phyloP scores from a whole-genome alignment of 2,329 filamentous ascomycete genomes.

The Paraconiothyrium sp. region DNA sequence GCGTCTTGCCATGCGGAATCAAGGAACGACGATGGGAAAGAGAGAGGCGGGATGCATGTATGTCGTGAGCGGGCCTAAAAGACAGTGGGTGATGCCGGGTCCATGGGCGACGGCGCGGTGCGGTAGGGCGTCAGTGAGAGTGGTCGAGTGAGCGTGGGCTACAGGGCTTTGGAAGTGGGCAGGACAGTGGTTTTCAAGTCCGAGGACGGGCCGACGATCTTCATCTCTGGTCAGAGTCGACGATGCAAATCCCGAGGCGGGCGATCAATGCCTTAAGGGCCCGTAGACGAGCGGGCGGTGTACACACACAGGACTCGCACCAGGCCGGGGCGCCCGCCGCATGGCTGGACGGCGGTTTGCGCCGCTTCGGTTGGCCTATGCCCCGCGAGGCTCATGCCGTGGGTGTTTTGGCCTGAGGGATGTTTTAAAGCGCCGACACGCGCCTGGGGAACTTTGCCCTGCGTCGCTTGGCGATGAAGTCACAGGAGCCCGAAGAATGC shows the following conservation, averaged over 20 bases:
- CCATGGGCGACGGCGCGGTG: constrained; percentile 20
- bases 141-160: constrained; percentile 4
- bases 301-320: constrained; percentile 1
- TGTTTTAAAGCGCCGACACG: constrained; percentile 13
- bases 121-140: constrained; percentile 13
- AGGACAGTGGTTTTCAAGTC: constrained; percentile 20
- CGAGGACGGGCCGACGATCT: constrained; percentile 26
- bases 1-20: constrained; percentile 29
- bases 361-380: constrained; percentile 8
- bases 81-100: constrained; percentile 17
- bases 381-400: constrained; percentile 12
- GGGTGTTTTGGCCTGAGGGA: constrained; percentile 19
- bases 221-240: constrained; percentile 32
- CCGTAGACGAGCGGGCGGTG: constrained; percentile 1
- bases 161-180: constrained; percentile 3
- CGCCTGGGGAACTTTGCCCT: constrained; percentile 6
- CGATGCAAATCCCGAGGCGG: constrained; percentile 28
- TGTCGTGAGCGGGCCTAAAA: constrained; percentile 16
- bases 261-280: constrained; percentile 34
- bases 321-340: not conserved
- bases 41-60: constrained; percentile 14
- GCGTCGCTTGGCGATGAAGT: constrained; percentile 18
- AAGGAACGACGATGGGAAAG: constrained; percentile 11
- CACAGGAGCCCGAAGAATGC: constrained; percentile 13
- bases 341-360: constrained; percentile 3